Conservation (phyloP, 352 stramenopile genomes). For the Phytophthora constricta region DNA sequence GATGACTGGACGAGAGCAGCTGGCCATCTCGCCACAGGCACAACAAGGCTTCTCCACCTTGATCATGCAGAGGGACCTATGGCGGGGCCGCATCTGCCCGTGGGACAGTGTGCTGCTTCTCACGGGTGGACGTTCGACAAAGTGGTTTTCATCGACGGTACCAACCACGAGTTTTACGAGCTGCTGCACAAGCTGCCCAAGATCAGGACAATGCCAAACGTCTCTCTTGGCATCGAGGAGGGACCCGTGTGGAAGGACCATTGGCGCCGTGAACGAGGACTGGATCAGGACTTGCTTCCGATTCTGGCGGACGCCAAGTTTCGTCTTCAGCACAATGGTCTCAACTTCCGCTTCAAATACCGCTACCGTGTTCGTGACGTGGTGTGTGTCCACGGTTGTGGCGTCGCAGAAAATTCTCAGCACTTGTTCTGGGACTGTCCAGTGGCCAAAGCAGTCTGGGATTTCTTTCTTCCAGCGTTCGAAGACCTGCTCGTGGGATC, state of each 20-base stretch:
- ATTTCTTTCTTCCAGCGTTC: background rate
- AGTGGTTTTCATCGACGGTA: background rate
- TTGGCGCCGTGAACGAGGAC: background rate
- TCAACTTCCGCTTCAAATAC: slow-evolving; percentile 18
- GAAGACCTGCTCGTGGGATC: background rate
- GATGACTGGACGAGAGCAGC: background rate
- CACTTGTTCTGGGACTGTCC: slow-evolving; percentile 23
- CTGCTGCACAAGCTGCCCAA: slow-evolving; percentile 4
- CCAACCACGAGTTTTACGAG: slow-evolving; percentile 19
- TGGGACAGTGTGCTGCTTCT: background rate
- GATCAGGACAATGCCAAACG: background rate
- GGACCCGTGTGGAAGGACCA: slow-evolving; percentile 6
- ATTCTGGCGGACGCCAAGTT: slow-evolving; percentile 24
- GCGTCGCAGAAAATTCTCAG: background rate
- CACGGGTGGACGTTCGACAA: slow-evolving; percentile 8
- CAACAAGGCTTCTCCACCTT: background rate
- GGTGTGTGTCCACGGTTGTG: slow-evolving; percentile 18
- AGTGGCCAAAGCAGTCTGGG: background rate
- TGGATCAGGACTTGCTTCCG: slow-evolving; percentile 15
- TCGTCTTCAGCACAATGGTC: slow-evolving; percentile 24
- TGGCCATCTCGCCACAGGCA: background rate
- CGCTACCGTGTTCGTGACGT: slow-evolving; percentile 7
- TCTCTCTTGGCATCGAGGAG: background rate
- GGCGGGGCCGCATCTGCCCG: slow-evolving; percentile 1
- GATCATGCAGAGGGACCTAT: background rate